Evolutionary conservation across 371 early-diverging fungal species (phyloP).

Genomic region (Rhizopus sp.): DNA sequence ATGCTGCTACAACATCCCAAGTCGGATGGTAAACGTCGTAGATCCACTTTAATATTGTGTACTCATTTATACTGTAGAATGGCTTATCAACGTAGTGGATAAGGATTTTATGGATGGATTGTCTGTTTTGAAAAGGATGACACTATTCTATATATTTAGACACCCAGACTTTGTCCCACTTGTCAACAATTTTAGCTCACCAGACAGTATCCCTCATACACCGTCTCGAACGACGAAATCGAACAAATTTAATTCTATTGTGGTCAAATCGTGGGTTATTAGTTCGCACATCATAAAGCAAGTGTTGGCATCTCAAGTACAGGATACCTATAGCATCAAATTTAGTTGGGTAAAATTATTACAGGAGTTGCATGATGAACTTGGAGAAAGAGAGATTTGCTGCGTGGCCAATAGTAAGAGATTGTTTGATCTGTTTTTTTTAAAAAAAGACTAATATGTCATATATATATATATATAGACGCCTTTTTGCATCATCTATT

Average conservation of each 20-base stretch:
- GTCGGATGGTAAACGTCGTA: constrained; percentile 4
- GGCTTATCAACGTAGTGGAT: constrained; percentile 8
- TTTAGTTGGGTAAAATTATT: constrained; percentile 43
- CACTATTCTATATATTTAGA: constrained; percentile 42
- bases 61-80: constrained; percentile 5
- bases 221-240: constrained; percentile 36
- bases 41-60: background rate
- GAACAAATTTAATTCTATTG: constrained; percentile 33
- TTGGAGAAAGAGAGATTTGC: constrained; percentile 69
- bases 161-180: constrained; percentile 52
- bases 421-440: too few species aligned
- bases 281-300: constrained; percentile 26
- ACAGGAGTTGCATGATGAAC: constrained; percentile 58
- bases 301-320: background rate
- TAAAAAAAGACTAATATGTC: background rate
- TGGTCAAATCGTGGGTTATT: constrained; percentile 36
- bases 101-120: constrained; percentile 5
- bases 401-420: constrained; percentile 53
- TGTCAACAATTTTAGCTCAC: constrained; percentile 40
- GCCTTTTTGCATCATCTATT: constrained; percentile 38
- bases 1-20: constrained; percentile 6
- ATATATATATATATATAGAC: constrained; percentile 26
- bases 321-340: constrained; percentile 1
- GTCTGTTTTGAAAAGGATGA: constrained; percentile 16
- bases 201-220: constrained; percentile 31